Percentiles rank a stretch among this genome's conserved stretches.
These are phyloP conservation scores for Trifolium pratense DNA, from an alignment of 306 rosid species.

Conservation along the genomic window DNA sequence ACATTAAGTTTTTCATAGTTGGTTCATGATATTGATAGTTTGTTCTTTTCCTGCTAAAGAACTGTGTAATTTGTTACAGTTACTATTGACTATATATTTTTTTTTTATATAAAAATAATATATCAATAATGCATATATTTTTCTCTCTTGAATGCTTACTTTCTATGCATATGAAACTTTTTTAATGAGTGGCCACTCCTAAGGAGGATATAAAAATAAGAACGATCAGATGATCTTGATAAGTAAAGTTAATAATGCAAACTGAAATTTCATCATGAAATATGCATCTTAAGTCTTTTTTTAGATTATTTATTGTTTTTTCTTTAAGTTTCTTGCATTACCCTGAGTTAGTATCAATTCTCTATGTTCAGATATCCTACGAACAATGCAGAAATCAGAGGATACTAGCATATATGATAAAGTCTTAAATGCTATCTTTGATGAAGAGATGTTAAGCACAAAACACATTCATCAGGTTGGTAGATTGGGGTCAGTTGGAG, in stretches of 20 bases:
- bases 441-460: constrained; percentile 69
- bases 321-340: constrained; percentile 24
- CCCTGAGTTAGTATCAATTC: constrained; percentile 37
- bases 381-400: constrained; percentile 86
- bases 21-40: constrained; percentile 15
- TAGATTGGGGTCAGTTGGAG: constrained; percentile 56
- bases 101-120: background rate
- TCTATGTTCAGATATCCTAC: constrained; percentile 70
- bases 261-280: constrained; percentile 14
- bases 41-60: constrained; percentile 22
- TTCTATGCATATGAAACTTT: constrained; percentile 29
- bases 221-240: constrained; percentile 32
- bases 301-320: constrained; percentile 2
- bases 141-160: constrained; percentile 18
- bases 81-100: background rate
- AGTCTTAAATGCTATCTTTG: constrained; percentile 86
- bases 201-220: constrained; percentile 23
- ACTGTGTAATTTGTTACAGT: constrained; percentile 13
- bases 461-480: constrained; percentile 61
- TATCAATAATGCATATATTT: constrained; percentile 12
- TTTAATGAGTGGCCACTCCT: constrained; percentile 15
- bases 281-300: constrained; percentile 18
- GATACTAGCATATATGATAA: constrained; percentile 82
- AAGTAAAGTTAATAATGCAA: constrained; percentile 32
- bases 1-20: constrained; percentile 15